phyloP scores from a whole-genome alignment of 78 protist genomes.

The Pelomyxa schiedti region DNA sequence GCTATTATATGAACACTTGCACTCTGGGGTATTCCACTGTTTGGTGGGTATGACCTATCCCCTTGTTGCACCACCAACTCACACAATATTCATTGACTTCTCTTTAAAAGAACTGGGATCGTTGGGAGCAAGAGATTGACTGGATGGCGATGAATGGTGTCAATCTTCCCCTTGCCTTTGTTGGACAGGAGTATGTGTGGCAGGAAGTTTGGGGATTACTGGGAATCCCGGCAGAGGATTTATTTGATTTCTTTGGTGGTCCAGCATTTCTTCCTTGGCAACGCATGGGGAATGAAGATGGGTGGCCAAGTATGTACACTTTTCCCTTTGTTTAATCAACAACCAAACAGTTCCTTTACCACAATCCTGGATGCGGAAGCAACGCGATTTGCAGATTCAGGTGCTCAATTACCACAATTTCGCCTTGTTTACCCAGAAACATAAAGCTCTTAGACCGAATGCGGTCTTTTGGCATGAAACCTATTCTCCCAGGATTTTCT shows the following conservation, averaged over 20 bases:
- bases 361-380: no score
- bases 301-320: conserved; percentile 62
- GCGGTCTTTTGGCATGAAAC: conserved; percentile 60
- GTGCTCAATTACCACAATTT: no score
- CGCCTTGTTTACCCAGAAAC: no score
- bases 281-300: conserved; percentile 68
- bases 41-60: no score
- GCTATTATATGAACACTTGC: not conserved
- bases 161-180: conserved; percentile 64
- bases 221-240: conserved; percentile 47
- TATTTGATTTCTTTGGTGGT: conserved; percentile 46
- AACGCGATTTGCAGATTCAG: conserved; percentile 27
- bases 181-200: conserved; percentile 74
- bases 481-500: conserved; percentile 68
- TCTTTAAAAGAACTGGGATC: conserved; percentile 48
- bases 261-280: conserved; percentile 82
- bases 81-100: no score
- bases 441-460: conserved; percentile 48
- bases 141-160: conserved; percentile 79
- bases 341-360: no score
- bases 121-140: conserved; percentile 74
- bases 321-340: no score
- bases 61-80: conserved; percentile 47
- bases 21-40: no score
- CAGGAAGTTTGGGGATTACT: conserved; percentile 18